Evolutionary conservation across 2,329 filamentous ascomycete genomes (phyloP), one percentile per base, ranked within the genome.

Genomic region (Cordyceps tenuipes): DNA sequence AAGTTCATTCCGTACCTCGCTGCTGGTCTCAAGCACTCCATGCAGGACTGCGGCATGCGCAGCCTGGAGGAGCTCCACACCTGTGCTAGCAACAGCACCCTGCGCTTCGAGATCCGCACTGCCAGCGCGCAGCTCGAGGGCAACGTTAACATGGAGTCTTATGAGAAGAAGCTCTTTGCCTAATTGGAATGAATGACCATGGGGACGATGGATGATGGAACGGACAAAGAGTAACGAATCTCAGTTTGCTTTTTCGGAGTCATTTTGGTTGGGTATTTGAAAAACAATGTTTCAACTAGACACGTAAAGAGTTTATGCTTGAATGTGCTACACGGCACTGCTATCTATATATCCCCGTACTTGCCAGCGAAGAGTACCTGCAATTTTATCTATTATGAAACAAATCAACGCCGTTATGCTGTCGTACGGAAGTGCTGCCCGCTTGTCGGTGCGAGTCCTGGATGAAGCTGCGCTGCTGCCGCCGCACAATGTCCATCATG

Each of bases 81-180:
- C 64, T 83, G 83, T 66, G 92, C 96, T 31, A 76, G 79, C 66
- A 80, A 84, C 36, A 91, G 92, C 63, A 84, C 78, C 54, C 86
- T 97, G 59, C 86, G 94, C 69, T 99, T 99, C 72, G 94, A 99
- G 81, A 82, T 97, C 70, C 84, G 94, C 68, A 97, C 91, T 63
- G 89, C 91, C 62, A 96, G 91, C 75, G 94, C 94, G 55, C 91
- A 96, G 83, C 83, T 95, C 62, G 94, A 99, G 81, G 94, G 94
- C 65, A 94, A 93, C 72, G 92, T 99, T 63, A 95, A 97, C 79
- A 91, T 99, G 82, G 91, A 97, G 80, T 93, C 90, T 73, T 97
- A 96, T 74, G 94, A 97, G 82, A 99, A 99, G 89, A 99, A 97
- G 84, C 88, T 99, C 67, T 99, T 96, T 77, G 91, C 91, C 69